A percentile compares a stretch with the other conserved stretches of the same genome.
These are phyloP conservation scores for Aspergillus panamensis DNA, from an alignment of 495 filamentous ascomycete species.

Conservation along the genomic window DNA sequence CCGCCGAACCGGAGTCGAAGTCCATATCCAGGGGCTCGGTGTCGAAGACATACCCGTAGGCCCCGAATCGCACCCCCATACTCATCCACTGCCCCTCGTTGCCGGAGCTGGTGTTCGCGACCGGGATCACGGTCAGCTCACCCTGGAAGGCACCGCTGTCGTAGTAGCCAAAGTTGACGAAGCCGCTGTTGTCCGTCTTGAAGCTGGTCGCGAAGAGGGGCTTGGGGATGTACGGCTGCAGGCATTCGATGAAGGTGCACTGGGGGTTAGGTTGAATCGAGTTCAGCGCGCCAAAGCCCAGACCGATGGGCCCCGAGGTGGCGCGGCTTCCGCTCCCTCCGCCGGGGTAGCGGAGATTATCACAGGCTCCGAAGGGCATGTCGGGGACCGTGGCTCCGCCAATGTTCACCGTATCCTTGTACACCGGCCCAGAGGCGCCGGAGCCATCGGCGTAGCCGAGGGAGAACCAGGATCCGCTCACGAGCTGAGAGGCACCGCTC, in stretches of 20 bases:
- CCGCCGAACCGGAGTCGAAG: conserved; percentile 10
- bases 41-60: conserved; percentile 3
- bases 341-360: conserved; percentile 7
- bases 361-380: conserved; percentile 9
- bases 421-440: conserved; percentile 11
- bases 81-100: conserved; percentile 16
- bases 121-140: conserved; percentile 4
- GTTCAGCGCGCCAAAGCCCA: conserved; percentile 8
- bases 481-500: conserved; percentile 5
- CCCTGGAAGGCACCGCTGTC: conserved; percentile 10
- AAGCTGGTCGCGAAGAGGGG: conserved; percentile 12
- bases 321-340: conserved; percentile 9
- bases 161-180: conserved; percentile 13
- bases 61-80: conserved; percentile 8
- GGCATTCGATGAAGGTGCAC: conserved; percentile 16
- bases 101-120: conserved; percentile 10
- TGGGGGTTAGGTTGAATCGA: conserved; percentile 13
- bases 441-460: conserved; percentile 12
- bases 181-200: conserved; percentile 12
- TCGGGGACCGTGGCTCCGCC: conserved; percentile 13
- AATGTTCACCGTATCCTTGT: conserved; percentile 12
- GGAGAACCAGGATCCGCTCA: background rate
- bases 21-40: conserved; percentile 6
- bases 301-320: conserved; percentile 8
- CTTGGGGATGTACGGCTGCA: conserved; percentile 10